Base-by-base conservation (phyloP, 2,329 filamentous ascomycete species). In the Sporothrix curviconia region DNA sequence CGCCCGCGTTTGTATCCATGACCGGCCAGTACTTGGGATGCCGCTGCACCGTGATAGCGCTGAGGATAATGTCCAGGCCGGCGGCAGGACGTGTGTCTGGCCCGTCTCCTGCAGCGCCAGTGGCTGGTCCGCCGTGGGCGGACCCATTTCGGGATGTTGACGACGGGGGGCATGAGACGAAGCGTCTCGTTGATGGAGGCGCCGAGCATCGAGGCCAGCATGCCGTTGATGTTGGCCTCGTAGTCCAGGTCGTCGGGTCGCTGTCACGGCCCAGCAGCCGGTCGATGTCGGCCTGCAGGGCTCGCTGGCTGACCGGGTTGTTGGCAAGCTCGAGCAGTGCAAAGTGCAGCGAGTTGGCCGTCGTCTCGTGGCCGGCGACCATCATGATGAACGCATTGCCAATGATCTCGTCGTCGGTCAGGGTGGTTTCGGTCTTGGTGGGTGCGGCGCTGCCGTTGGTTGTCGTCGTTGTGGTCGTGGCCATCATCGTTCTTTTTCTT, bases 291-390 rank as follows among this genome's bases (percentile, higher is more conserved):
- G 76, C 72, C 64, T 92, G 89, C 3, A 92, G 71, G 7, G 75
- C 76, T 24, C 80, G 78, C 66, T 94, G 89, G 1, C 79, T 79
- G 1, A 74, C 70, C 6, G 82, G 82, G 64, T 85, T 79, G 64
- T 83, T 79, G 14, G 88, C 89, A 6, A 92, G 78, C 63, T 83
- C 78, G 36, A 90, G 67, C 4, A 91, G 71, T 2, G 83, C 78
- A 67, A 89, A 91, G 71, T 92, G 86, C 39, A 91, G 75, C 4
- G 82, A 80, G 69, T 89, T 90, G 49, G 88, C 88, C 2, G 87
- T 87, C 1, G 89, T 92, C 70, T 94, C 89, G 70, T 94, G 88
- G 12, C 89, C 89, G 0, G 89, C 89, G 1, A 92, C 76, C 60
- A 82, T 76, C 70, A 84, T 82, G 64, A 85, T 75, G 61, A 86